Base-by-base conservation (phyloP, 257 asterid species). In the Gardenia jasminoides region DNA sequence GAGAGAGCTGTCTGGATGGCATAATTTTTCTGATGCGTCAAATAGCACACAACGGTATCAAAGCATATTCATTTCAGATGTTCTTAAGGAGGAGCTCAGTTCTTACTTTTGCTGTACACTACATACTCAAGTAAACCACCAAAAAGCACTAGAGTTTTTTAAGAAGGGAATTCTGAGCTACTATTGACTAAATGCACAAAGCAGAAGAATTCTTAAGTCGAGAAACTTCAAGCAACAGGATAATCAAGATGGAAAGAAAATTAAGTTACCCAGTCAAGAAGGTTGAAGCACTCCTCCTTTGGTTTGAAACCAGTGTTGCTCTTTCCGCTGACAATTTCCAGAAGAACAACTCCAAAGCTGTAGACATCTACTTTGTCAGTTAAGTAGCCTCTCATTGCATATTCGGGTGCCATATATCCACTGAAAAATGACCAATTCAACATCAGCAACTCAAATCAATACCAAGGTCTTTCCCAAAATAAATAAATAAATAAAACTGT, bases 341-440 rank as follows among this genome's bases (percentile, higher is more conserved):
- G 61, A 72, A 83, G 80, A 65, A 85, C 89, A 72, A 85, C 62
- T 26, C 89, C 89, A 72, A 78, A 85, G 80, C 89, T 85, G 71
- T 85, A 85, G 7, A 85, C 89, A 54, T 85, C 87, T 31, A 82
- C 89, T 58, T 85, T 85, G 75, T 85, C 80, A 0, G 87, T 83
- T 74, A 85, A 76, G 66, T 85, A 79, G n/a, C 89, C 89, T 76
- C 80, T 78, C 81, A 83, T 80, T 50, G 89, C 89, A 24, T 86
- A 86, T 79, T 86, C 89, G 5, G 89, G 89, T 0, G 89, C 87
- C 87, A 86, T 86, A 67, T 86, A 86, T 67, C 89, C 89, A 56
- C 89, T 83, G 74, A n/a, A 81, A 41, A n/a, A 2, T 31, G 15
- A 71, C 24, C 50, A 74, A 6, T 31, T 6, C 10, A 20, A 30